Conservation (phyloP, 2,329 filamentous ascomycete genomes). For the Juglanconis juglandina region DNA sequence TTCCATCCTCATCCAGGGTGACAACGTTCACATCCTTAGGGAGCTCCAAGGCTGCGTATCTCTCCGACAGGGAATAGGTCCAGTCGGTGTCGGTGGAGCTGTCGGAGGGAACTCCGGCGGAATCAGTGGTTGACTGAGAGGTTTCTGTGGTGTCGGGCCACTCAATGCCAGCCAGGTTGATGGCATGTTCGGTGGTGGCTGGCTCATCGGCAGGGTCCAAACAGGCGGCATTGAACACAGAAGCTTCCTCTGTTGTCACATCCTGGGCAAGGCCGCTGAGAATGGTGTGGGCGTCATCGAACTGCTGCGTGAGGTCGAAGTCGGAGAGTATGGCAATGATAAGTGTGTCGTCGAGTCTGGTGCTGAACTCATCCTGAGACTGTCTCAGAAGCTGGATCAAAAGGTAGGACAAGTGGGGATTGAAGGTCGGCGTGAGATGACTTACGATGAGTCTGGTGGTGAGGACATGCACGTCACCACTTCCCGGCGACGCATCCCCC, state of each 20-base stretch:
- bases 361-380: constrained; percentile 64
- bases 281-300: constrained; percentile 52
- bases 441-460: constrained; percentile 13
- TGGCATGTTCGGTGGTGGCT: constrained; percentile 4
- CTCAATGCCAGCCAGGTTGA: constrained; percentile 22
- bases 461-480: constrained; percentile 8
- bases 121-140: constrained; percentile 9
- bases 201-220: constrained; percentile 43
- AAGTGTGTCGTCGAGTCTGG: constrained; percentile 72
- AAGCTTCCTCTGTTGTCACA: constrained; percentile 65
- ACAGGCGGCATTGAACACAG: constrained; percentile 75
- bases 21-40: constrained; percentile 30
- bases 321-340: constrained; percentile 74
- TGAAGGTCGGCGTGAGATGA: background rate
- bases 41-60: constrained; percentile 23
- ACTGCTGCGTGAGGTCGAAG: constrained; percentile 58
- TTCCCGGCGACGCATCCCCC: constrained; percentile 3
- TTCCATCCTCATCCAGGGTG: constrained; percentile 54
- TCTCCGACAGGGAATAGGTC: constrained; percentile 15
- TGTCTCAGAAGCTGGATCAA: background rate
- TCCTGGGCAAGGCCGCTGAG: constrained; percentile 64
- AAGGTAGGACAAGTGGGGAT: background rate
- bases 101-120: constrained; percentile 10
- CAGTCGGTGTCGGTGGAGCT: constrained; percentile 15
- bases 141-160: constrained; percentile 7